Evolutionary conservation across 2,329 filamentous ascomycete species (phyloP), one percentile per base, ranked within the genome.

Genomic region (Aspergillus cejpii): DNA sequence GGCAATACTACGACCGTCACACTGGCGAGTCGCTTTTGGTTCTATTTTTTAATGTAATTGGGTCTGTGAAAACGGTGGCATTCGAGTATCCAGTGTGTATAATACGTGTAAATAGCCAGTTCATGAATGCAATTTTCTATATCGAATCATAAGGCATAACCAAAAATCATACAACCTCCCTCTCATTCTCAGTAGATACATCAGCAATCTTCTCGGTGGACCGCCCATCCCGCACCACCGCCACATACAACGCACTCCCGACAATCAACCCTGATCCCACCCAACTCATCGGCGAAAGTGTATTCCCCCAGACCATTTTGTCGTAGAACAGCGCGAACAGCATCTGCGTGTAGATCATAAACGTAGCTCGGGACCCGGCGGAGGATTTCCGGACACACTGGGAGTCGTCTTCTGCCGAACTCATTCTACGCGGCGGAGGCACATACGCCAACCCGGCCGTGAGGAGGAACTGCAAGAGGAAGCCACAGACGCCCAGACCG

Each of bases 381-480:
- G 45, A 51, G 17, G 52, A 41, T 34, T 38, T 44, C 37, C 41
- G 21, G 43, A 27, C 21, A 17, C 29, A 26, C 28, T 56, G 52
- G 5, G 49, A 40, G 34, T 21, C 43, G 39, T 39, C 40, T n/a
- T 37, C 43, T 10, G 21, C 48, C 36, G 8, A 19, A 20, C n/a
- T n/a, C n/a, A n/a, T n/a, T n/a, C n/a, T n/a, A n/a, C n/a, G 26
- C 43, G 70, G 69, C 1, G 75, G 76, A 50, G 83, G 84, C 58
- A 90, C 85, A 49, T 83, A 80, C 19, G 84, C 74, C 38, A 96
- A 68, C 0, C 87, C 88, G 0, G 80, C 77, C 1, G 89, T 92
- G 14, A 94, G 71, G n/a, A 94, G 74, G 54, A 88, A 88, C 75
- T 95, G 90, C 78, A 91, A 85, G 17, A 84, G 63, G 60, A 95